Evolutionary conservation across 1,284 basidiomycete genomes (phyloP), one percentile per base, ranked within the genome.

Genomic region (Boletus sp.): DNA sequence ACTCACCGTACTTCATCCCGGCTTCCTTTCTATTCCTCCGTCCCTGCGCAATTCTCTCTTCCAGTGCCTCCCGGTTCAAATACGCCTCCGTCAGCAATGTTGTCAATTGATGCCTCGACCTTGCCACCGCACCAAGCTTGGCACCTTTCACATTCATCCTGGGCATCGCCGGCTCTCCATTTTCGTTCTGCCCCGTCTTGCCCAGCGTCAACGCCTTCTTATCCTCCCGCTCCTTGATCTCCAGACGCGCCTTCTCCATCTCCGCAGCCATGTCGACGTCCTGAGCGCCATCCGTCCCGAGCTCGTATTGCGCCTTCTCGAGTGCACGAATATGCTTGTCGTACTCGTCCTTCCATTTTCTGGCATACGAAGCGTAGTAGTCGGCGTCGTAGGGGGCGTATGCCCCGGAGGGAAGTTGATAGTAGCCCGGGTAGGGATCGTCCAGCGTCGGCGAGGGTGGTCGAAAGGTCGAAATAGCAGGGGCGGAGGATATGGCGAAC

Each of bases 351-450:
- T 84, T 73, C 86, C 86, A 88, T 60, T 81, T 83, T 50, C 78
- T 73, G 55, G 79, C 77, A 69, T 88, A 89, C 26, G 74, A 78
- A 26, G 75, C 74, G 62, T 91, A 94, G 66, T 88, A 91, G n/a
- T 60, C 75, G 0, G 80, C 68, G 47, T 94, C 89, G 65, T 94
- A 77, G 0, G 84, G 81, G 20, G 80, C 83, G 84, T 91, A 94
- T 41, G 74, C 62, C 9, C 91, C 90, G 1, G 85, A 84, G 0
- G 90, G 89, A 22, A 88, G 76, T 53, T 85, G 81, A 65, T 94
- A 94, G 69, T 93, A 94, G 2, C 91, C 91, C 2, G 91, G 91
- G 65, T 93, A 92, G 16, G 80, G 79, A 62, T 94, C 91, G 17
- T 73, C 71, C 1, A 80, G 73, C 4, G 81, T 85, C 0, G 91